phyloP scores from a whole-genome alignment of 257 asterid genomes.

The Scutellaria baicalensis region DNA sequence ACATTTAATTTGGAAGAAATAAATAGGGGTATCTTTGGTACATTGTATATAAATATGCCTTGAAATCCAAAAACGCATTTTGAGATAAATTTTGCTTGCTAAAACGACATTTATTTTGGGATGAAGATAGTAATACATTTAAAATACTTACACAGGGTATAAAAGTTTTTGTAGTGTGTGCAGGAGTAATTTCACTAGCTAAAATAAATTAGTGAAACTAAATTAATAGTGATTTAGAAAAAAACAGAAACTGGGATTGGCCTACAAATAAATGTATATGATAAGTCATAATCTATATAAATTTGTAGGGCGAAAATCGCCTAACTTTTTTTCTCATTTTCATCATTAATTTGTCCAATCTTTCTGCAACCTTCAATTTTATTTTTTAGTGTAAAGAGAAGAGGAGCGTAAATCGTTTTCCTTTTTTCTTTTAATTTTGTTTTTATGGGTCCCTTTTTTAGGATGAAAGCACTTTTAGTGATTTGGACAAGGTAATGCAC shows the following conservation, averaged over 20 bases:
- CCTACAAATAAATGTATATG: background rate
- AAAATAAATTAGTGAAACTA: background rate
- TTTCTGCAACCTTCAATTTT: constrained; percentile 16
- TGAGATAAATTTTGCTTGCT: too few relatives aligned
- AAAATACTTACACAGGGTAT: too few relatives aligned
- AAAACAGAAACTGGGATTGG: constrained; percentile 9
- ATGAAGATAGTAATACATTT: too few relatives aligned
- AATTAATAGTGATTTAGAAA: background rate
- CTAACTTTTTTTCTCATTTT: constrained; percentile 26
- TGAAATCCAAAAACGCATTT: too few relatives aligned
- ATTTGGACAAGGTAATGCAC: constrained; percentile 40
- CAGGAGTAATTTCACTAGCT: too few relatives aligned
- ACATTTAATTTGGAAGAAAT: too few relatives aligned
- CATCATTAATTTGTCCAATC: constrained; percentile 30
- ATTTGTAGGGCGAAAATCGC: constrained; percentile 38
- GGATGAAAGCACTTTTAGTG: constrained; percentile 22
- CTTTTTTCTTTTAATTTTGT: constrained; percentile 2
- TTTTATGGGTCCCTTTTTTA: constrained; percentile 31
- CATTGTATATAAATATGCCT: too few relatives aligned
- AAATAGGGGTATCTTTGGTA: too few relatives aligned
- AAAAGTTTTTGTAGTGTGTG: too few relatives aligned
- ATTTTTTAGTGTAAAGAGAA: constrained; percentile 25
- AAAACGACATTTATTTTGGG: too few relatives aligned
- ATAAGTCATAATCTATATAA: constrained; percentile 6
- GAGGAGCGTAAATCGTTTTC: constrained; percentile 49